Percentiles rank a stretch among this genome's conserved stretches.
Conservation (phyloP, 495 filamentous ascomycete genomes). For the Penicillium coffeae region DNA sequence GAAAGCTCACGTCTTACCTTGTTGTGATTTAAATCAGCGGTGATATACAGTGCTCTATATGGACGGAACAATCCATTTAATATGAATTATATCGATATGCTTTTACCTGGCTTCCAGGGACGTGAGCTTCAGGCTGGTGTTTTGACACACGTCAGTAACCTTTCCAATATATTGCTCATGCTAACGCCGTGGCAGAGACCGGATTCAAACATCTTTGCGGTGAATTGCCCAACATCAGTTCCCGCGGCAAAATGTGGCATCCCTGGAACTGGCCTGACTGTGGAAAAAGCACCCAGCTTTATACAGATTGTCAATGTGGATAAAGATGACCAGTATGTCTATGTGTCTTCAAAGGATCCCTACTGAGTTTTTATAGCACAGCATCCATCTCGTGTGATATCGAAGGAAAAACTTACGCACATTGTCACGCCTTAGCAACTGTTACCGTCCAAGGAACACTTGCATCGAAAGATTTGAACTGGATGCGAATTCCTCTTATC, state of each 20-base stretch:
- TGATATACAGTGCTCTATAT: background rate
- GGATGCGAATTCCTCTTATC: background rate
- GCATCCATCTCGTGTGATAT: background rate
- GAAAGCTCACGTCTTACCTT: too few species aligned
- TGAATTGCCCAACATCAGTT: background rate
- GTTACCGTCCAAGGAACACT: constrained; percentile 2
- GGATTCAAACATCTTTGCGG: background rate
- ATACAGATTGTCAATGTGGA: background rate
- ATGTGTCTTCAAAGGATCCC: background rate
- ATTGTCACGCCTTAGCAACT: background rate
- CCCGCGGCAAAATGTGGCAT: background rate
- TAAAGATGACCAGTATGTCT: background rate
- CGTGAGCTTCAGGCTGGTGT: constrained; percentile 1
- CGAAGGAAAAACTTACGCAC: background rate
- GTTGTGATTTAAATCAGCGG: too few species aligned
- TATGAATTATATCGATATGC: background rate
- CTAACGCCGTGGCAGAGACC: background rate
- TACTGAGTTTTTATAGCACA: background rate
- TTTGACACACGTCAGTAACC: background rate
- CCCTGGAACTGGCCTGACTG: background rate
- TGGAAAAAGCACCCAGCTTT: background rate
- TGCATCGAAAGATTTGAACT: background rate
- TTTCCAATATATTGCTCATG: background rate
- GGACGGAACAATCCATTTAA: background rate
- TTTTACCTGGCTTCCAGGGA: constrained; percentile 1